phyloP scores from a whole-genome alignment of 768 basidiomycete genomes.

The Pleurotus citrinopileatus region DNA sequence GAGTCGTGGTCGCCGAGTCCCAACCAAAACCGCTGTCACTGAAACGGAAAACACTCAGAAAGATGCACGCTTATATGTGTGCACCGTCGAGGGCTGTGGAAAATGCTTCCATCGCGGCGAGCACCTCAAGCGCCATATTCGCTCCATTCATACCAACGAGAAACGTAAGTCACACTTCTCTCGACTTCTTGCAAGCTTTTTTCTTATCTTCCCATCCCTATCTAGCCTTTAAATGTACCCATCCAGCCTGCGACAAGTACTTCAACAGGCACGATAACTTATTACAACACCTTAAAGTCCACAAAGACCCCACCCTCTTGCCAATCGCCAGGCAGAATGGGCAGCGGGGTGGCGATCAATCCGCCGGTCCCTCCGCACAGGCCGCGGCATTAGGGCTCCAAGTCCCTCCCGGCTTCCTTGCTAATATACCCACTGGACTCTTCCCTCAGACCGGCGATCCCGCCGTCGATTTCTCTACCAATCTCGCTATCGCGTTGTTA shows the following conservation, averaged over 20 bases:
- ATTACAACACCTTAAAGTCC: slow-evolving; percentile 74
- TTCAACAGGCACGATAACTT: slow-evolving; percentile 83
- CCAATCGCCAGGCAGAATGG: slow-evolving; percentile 7
- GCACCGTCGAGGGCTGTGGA: slow-evolving; percentile 66
- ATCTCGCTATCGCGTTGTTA: slow-evolving; percentile 4
- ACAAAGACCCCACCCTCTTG: slow-evolving; percentile 34
- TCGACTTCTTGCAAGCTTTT: slow-evolving; percentile 14
- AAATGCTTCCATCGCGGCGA: slow-evolving; percentile 74
- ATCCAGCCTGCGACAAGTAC: slow-evolving; percentile 62
- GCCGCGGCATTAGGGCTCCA: neutral
- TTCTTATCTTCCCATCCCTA: slow-evolving; percentile 15
- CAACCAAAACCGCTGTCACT: slow-evolving; percentile 36
- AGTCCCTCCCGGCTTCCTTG: neutral
- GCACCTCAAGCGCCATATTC: slow-evolving; percentile 73
- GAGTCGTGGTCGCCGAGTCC: slow-evolving; percentile 75
- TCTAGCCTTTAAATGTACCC: slow-evolving; percentile 71
- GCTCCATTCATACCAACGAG: slow-evolving; percentile 73
- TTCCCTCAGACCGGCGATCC: slow-evolving; percentile 10
- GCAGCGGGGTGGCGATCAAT: neutral
- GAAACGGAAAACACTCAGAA: slow-evolving; percentile 16
- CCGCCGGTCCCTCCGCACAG: neutral
- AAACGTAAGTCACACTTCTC: slow-evolving; percentile 56
- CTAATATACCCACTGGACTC: slow-evolving; percentile 1
- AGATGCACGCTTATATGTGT: slow-evolving; percentile 45
- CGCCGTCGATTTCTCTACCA: slow-evolving; percentile 10